These are phyloP conservation scores for Violaceomyces palustris DNA, from an alignment of 1,284 basidiomycete species.

Conservation along the genomic window DNA sequence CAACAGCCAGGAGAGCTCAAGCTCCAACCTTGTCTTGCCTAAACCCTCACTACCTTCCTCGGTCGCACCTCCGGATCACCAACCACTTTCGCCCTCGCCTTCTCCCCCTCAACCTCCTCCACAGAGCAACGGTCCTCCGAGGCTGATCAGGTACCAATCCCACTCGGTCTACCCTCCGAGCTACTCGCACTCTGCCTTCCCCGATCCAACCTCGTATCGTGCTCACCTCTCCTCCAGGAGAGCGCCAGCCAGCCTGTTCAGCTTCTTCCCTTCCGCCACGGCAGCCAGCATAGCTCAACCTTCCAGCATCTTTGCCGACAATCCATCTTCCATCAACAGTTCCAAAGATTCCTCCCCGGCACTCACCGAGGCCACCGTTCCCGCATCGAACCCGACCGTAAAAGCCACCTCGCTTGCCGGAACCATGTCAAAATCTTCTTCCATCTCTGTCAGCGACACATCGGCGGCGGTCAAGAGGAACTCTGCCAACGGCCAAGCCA, in stretches of 20 bases:
- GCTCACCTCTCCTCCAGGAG: constrained; percentile 20
- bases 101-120: constrained; percentile 17
- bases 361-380: no score
- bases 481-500: no score
- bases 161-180: constrained; percentile 14
- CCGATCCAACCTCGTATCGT: constrained; percentile 13
- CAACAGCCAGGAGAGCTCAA: no score
- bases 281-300: constrained; percentile 8
- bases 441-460: no score
- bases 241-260: constrained; percentile 27
- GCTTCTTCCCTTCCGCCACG: constrained; percentile 17
- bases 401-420: no score
- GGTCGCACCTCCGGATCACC: constrained; percentile 11
- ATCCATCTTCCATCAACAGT: no score
- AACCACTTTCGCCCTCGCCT: constrained; percentile 1
- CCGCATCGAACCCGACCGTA: no score
- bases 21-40: no score
- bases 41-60: constrained; percentile 22
- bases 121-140: constrained; percentile 18
- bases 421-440: no score
- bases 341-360: no score
- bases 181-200: constrained; percentile 24
- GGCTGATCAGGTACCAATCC: constrained; percentile 23
- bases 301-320: constrained; percentile 1
- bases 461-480: no score